These are phyloP conservation scores for Tolypocladium capitatum DNA, from an alignment of 2,329 filamentous ascomycete species.

Conservation along the genomic window DNA sequence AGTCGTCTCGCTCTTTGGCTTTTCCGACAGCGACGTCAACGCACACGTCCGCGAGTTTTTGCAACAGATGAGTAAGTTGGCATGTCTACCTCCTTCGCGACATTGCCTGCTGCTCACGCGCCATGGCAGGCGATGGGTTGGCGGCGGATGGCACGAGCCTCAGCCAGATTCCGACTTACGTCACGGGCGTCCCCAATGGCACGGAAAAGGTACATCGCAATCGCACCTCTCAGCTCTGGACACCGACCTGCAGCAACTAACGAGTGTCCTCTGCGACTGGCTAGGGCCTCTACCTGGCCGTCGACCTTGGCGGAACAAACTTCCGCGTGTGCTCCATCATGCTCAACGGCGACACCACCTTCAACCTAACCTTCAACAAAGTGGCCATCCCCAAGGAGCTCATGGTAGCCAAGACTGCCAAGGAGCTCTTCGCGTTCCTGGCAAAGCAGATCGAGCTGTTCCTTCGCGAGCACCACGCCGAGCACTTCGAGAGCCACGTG, in stretches of 20 bases:
- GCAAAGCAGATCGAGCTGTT: slow-evolving; percentile 87
- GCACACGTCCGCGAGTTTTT: slow-evolving; percentile 76
- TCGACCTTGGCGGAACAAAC: slow-evolving; percentile 97
- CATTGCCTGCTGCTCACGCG: background rate
- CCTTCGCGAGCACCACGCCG: slow-evolving; percentile 72
- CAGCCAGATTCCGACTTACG: slow-evolving; percentile 95
- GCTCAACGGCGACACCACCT: slow-evolving; percentile 87
- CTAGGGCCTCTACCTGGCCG: slow-evolving; percentile 89
- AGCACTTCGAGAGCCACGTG: slow-evolving; percentile 65
- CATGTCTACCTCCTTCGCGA: background rate
- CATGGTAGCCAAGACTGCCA: slow-evolving; percentile 77
- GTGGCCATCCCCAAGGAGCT: slow-evolving; percentile 78
- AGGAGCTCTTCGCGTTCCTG: slow-evolving; percentile 83
- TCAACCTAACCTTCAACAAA: slow-evolving; percentile 86
- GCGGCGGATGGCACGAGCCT: slow-evolving; percentile 64
- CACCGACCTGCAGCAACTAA: background rate
- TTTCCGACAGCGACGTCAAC: slow-evolving; percentile 64
- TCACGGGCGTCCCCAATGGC: slow-evolving; percentile 89
- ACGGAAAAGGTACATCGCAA: slow-evolving; percentile 67
- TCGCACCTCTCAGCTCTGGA: background rate
- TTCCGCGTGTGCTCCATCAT: slow-evolving; percentile 94
- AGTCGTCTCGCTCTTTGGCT: slow-evolving; percentile 77
- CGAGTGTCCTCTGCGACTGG: background rate
- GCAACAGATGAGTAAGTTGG: slow-evolving; percentile 57
- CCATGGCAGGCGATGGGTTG: slow-evolving; percentile 59